A percentile compares a stretch with the other conserved stretches of the same genome.
These are phyloP conservation scores for Cetraspora pellucida DNA, from an alignment of 192 early-diverging fungal species.

Conservation along the genomic window DNA sequence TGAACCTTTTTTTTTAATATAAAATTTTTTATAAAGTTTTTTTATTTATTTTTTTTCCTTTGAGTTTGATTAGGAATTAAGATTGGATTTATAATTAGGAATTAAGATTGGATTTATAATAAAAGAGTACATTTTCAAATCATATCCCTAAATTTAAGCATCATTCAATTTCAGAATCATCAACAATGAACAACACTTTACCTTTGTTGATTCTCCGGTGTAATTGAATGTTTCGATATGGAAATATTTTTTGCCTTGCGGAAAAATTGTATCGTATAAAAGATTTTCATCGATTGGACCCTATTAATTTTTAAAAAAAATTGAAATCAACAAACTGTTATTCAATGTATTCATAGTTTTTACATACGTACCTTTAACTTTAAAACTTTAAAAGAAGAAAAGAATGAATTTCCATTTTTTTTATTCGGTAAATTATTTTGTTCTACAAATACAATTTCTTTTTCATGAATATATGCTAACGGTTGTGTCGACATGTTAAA, in stretches of 20 bases:
- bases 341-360: not conserved
- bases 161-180: too few species aligned
- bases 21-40: too few species aligned
- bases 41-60: too few species aligned
- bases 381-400: slow-evolving; percentile 1
- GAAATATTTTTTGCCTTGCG: not conserved
- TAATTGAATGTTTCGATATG: not conserved
- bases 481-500: not conserved
- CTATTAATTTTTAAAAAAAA: not conserved
- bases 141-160: too few species aligned
- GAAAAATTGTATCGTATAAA: not conserved
- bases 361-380: slow-evolving; percentile 3
- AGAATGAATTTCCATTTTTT: not conserved
- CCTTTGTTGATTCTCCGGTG: not conserved
- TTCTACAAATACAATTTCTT: not conserved
- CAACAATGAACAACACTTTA: too few species aligned
- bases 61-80: too few species aligned
- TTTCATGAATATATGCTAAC: not conserved
- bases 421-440: not conserved
- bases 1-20: too few species aligned
- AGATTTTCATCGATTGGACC: not conserved
- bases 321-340: not conserved
- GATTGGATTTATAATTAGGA: too few species aligned
- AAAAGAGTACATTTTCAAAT: too few species aligned
- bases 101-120: too few species aligned